Evolutionary conservation across 495 filamentous ascomycete species (phyloP), one percentile per base, ranked within the genome.

Genomic region (Podospora conica): DNA sequence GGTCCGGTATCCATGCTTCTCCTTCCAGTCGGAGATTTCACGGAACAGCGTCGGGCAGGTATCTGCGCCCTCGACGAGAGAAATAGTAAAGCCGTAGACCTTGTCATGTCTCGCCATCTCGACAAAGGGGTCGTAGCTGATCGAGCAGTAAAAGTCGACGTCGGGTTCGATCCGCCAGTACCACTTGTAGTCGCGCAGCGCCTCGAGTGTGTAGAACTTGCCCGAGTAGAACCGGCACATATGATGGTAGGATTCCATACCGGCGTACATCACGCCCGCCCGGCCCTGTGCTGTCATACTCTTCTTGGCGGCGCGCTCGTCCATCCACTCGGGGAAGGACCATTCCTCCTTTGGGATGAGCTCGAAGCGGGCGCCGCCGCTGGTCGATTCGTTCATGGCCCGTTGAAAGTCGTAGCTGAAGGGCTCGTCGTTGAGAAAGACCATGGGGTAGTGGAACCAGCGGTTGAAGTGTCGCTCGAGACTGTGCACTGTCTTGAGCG

Each of bases 151-250:
- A 70, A 82, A 83, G 40, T 81, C 78, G 27, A 84, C 78, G 53
- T 79, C 81, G 1, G 82, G 82, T 68, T 84, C 82, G 18, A 84
- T 73, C 23, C 83, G 78, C 83, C 83, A 85, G 68, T 85, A 85
- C 82, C 81, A 82, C 55, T 79, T 79, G 69, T 80, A 82, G 56
- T 78, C 72, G 54, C 73, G 70, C 28, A 82, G 72, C 10, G 78
- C 79, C 28, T 76, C 70, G 61, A 80, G 73, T 54, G 72, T 76
- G 58, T 80, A 82, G 58, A 81, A 82, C 21, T 96, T 96, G 87
- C 94, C 95, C 54, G 94, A 98, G 78, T 96, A 97, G 81, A 98
- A 98, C 59, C 95, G 85, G 75, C 91, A 96, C 91, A 96, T 96
- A 80, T 96, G 91, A 74, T 98, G 95, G 74, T 98, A 98, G 75